phyloP scores from a whole-genome alignment of 352 stramenopile genomes.

The Globisporangium mamillatum region DNA sequence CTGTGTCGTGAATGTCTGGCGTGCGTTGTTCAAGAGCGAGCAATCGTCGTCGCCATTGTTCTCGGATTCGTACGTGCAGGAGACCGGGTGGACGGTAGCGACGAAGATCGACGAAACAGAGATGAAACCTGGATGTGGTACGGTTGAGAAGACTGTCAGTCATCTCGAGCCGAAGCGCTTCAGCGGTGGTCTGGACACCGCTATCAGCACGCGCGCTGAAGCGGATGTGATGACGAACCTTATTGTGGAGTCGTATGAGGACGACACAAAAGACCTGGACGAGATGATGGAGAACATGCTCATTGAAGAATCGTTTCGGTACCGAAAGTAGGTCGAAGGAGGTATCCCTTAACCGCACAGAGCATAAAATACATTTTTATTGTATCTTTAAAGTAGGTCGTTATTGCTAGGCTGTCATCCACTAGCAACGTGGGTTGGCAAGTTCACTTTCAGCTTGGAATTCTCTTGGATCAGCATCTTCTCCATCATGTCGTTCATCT shows the following conservation, averaged over 20 bases:
- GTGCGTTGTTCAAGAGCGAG: background rate
- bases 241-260: background rate
- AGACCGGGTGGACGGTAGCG: background rate
- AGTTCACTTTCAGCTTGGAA: slow-evolving; percentile 1
- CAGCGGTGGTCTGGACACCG: background rate
- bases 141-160: background rate
- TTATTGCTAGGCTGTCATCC: too few relatives aligned
- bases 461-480: slow-evolving; percentile 45
- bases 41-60: background rate
- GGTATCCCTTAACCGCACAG: too few relatives aligned
- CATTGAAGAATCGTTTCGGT: slow-evolving; percentile 6
- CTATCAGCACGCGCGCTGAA: background rate
- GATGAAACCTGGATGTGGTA: background rate
- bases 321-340: background rate
- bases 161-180: background rate
- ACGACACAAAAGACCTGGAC: slow-evolving; percentile 1
- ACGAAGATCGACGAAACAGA: background rate
- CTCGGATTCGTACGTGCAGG: background rate
- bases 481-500: slow-evolving; percentile 47
- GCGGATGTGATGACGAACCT: slow-evolving; percentile 7
- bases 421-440: background rate
- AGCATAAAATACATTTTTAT: too few relatives aligned
- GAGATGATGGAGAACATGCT: slow-evolving; percentile 18
- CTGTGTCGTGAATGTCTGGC: background rate
- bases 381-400: too few relatives aligned